Evolutionary conservation across 805 yeast genomes (phyloP), one percentile per base, ranked within the genome.

Genomic region (Candida nanaspora): DNA sequence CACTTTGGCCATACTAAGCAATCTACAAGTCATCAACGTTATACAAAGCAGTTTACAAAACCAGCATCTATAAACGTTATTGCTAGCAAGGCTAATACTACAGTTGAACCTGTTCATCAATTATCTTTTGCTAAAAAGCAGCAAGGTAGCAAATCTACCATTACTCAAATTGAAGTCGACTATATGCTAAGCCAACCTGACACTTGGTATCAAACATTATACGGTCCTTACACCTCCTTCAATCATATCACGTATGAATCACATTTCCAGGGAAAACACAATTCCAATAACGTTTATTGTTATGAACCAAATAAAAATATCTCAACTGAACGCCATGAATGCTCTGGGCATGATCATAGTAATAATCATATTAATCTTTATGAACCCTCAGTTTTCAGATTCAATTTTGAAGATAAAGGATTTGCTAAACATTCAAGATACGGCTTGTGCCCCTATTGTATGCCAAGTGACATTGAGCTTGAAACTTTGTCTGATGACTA

Each of bases 361-460:
- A n/a, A n/a, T n/a, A n/a, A n/a, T n/a, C n/a, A n/a, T n/a, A n/a
- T 44, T n/a, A 51, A 51, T 36, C 47, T 42, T 37, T 51, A 51
- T 37, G 53, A 51, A 36, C 55, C 55, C 3, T 33, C 46, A 15
- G 59, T 57, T 3, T 50, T 52, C 28, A 42, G 59, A 35, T 46
- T 42, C 37, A 40, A 40, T 28, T 30, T 42, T 35, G 20, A 41
- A 38, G 31, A 33, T 23, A 39, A 38, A 15, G 46, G 45, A 20
- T 37, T 44, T 9, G 43, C 46, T 9, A 46, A 42, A 33, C 47
- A 49, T n/a, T 31, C 42, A 47, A 28, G 57, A 39, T 51, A 52
- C 32, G 63, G 62, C 6, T 45, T 59, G 18, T 59, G 63, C 37
- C 62, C 62, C 7, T 59, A 57, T 38, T 59, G 63, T 43, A 41